Conservation (phyloP, 208 protist genomes). For the Acanthamoeba rhysodes region DNA sequence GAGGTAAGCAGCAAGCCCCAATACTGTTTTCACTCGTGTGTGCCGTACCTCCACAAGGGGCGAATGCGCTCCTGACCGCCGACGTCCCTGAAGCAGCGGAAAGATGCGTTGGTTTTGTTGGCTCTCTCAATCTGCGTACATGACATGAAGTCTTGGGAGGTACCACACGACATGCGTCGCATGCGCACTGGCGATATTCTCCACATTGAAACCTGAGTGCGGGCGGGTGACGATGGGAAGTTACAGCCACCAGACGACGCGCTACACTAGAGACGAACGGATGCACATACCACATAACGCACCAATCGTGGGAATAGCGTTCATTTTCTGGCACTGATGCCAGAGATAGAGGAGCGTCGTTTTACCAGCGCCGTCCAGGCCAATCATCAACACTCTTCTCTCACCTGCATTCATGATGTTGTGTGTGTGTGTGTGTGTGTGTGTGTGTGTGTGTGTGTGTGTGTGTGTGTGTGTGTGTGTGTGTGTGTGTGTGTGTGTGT, state of each 20-base stretch:
- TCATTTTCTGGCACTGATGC: constrained; percentile 71
- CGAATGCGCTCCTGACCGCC: not conserved
- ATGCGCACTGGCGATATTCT: constrained; percentile 85
- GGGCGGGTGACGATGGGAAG: too few species aligned
- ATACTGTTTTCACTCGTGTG: too few species aligned
- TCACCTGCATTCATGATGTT: not conserved
- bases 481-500: too few species aligned
- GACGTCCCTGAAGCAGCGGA: not conserved
- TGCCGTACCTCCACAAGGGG: not conserved
- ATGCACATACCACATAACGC: too few species aligned
- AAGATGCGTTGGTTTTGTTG: not conserved
- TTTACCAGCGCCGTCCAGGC: not conserved
- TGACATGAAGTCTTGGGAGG: not conserved
- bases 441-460: too few species aligned
- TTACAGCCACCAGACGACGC: too few species aligned
- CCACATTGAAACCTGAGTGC: constrained; percentile 94
- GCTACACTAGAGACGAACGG: too few species aligned
- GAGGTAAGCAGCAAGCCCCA: not conserved
- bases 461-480: too few species aligned
- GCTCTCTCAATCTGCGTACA: too few species aligned
- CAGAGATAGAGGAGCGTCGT: not conserved
- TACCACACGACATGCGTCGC: not conserved
- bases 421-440: too few species aligned
- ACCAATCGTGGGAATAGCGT: constrained; percentile 92
- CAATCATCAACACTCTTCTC: not conserved